phyloP scores from a whole-genome alignment of 257 asterid genomes.

The Echites panduratus region DNA sequence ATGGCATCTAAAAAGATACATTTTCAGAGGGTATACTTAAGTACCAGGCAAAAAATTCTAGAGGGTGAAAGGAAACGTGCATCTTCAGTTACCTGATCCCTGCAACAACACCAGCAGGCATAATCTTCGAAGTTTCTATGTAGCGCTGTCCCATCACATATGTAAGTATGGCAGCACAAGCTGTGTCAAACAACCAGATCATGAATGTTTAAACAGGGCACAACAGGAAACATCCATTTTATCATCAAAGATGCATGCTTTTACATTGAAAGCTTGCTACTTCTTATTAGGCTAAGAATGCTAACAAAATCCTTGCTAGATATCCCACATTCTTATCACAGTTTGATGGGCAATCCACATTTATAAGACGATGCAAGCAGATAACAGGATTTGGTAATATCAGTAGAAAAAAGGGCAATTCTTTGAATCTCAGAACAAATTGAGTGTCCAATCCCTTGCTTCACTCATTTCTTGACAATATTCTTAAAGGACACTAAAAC shows the following conservation, averaged over 20 bases:
- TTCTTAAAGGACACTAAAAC: not conserved
- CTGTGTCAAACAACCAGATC: constrained; percentile 33
- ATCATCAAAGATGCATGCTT: not conserved
- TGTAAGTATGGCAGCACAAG: constrained; percentile 58
- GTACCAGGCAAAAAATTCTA: not conserved
- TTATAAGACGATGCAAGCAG: not conserved
- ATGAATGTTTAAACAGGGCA: not conserved
- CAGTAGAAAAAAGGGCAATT: not conserved
- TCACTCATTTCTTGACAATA: not conserved
- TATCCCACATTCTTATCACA: not conserved
- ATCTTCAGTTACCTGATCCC: constrained; percentile 66
- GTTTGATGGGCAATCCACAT: not conserved
- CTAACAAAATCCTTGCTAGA: not conserved
- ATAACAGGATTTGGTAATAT: not conserved
- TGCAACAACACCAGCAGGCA: constrained; percentile 97
- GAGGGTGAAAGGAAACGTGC: not conserved
- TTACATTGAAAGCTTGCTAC: not conserved
- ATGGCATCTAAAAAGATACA: not conserved
- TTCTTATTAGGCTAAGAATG: not conserved
- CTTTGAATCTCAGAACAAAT: not conserved
- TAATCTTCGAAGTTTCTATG: constrained; percentile 67
- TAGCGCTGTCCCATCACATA: constrained; percentile 84
- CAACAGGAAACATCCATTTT: not conserved
- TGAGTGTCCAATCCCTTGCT: not conserved
- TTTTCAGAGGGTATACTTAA: too few relatives aligned